A percentile compares a stretch with the other conserved stretches of the same genome.
Conservation (phyloP, 352 stramenopile genomes). For the Pythium aquatile region DNA sequence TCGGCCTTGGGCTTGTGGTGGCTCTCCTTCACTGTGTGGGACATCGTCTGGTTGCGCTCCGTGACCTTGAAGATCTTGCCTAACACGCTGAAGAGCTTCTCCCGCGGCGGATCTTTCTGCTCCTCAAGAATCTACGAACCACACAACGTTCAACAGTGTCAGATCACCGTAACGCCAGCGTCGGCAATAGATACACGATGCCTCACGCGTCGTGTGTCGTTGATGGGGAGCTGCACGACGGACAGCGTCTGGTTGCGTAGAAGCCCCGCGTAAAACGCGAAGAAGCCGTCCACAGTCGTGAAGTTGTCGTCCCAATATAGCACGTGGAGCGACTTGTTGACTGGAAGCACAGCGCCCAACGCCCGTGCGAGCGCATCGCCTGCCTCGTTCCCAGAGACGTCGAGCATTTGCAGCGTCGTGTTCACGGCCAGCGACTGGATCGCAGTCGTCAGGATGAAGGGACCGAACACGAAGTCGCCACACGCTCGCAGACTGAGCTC, state of each 20-base stretch:
- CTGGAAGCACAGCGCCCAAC: slow-evolving; percentile 45
- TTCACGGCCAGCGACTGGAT: slow-evolving; percentile 44
- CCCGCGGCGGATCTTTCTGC: slow-evolving; percentile 57
- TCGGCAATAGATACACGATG: not conserved
- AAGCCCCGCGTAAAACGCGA: slow-evolving; percentile 60
- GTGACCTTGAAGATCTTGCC: slow-evolving; percentile 75
- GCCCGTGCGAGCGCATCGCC: slow-evolving; percentile 53
- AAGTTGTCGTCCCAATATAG: slow-evolving; percentile 82
- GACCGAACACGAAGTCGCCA: slow-evolving; percentile 50
- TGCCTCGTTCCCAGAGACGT: slow-evolving; percentile 73
- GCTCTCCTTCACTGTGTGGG: slow-evolving; percentile 7
- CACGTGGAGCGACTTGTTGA: slow-evolving; percentile 55
- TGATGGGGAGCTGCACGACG: slow-evolving; percentile 77
- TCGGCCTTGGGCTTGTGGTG: not conserved
- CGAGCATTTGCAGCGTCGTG: slow-evolving; percentile 55
- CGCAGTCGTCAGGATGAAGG: slow-evolving; percentile 43
- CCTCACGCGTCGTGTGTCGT: slow-evolving; percentile 67
- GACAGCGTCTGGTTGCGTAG: slow-evolving; percentile 56
- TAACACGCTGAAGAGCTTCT: slow-evolving; percentile 71
- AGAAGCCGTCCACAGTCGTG: slow-evolving; percentile 68
- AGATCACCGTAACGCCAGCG: not conserved
- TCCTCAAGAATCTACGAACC: slow-evolving; percentile 62
- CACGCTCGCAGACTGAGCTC: slow-evolving; percentile 61
- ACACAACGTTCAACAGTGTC: not conserved
- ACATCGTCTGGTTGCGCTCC: slow-evolving; percentile 53